A percentile compares a stretch with the other conserved stretches of the same genome.
phyloP scores from a whole-genome alignment of 2,329 filamentous ascomycete species.

The Ophiocordyceps camponoti-saundersi region DNA sequence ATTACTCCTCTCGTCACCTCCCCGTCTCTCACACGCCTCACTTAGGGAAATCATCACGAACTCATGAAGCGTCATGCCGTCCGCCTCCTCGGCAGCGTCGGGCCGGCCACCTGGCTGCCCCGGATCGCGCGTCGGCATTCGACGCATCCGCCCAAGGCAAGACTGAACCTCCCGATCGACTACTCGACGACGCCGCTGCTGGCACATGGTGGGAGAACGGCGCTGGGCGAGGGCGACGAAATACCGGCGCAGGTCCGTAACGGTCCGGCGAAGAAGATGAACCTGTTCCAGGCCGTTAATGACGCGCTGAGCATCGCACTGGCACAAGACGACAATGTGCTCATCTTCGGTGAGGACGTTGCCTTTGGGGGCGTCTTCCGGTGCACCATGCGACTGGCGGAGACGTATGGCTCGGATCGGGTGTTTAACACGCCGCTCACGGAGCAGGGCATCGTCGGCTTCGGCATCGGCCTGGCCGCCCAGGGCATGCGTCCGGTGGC shows the following conservation, averaged over 20 bases:
- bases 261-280: constrained; percentile 68
- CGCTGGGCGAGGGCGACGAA: constrained; percentile 50
- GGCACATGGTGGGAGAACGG: constrained; percentile 58
- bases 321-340: constrained; percentile 64
- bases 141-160: constrained; percentile 39
- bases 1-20: not conserved
- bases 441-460: constrained; percentile 89
- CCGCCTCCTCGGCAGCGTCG: constrained; percentile 12
- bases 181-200: constrained; percentile 70
- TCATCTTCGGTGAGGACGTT: constrained; percentile 93
- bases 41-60: not conserved
- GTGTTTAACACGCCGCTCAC: constrained; percentile 94
- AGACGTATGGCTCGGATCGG: constrained; percentile 70
- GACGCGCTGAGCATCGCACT: constrained; percentile 72
- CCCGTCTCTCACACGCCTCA: not conserved
- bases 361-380: constrained; percentile 94
- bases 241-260: constrained; percentile 48
- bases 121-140: constrained; percentile 25
- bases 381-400: constrained; percentile 78
- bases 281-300: constrained; percentile 89
- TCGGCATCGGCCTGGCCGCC: constrained; percentile 76
- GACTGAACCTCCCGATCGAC: constrained; percentile 74
- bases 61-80: constrained; percentile 15
- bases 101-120: constrained; percentile 2
- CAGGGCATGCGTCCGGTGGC: constrained; percentile 87